These are phyloP conservation scores for Viridothelium virens DNA, from an alignment of 495 filamentous ascomycete genomes.

Conservation along the genomic window DNA sequence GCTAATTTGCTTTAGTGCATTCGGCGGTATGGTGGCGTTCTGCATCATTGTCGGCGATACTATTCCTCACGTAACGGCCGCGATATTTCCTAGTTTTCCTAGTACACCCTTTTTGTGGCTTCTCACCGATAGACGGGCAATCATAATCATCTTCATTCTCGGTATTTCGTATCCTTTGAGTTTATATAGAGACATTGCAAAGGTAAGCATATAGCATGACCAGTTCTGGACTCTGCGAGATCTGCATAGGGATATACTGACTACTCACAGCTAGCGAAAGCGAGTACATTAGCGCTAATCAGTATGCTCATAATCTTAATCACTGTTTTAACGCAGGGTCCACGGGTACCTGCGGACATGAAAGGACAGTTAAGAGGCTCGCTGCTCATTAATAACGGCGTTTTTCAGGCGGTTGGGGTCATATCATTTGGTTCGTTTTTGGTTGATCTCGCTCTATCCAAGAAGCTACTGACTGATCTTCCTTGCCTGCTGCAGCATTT, in stretches of 20 bases:
- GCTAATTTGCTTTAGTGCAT: conserved; percentile 48
- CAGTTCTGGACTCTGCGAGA: neutral
- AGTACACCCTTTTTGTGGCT: conserved; percentile 72
- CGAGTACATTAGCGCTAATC: conserved; percentile 79
- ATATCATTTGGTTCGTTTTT: conserved; percentile 81
- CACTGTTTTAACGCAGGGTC: conserved; percentile 81
- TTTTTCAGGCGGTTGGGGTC: conserved; percentile 93
- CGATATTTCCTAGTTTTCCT: conserved; percentile 68
- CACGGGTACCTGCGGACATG: conserved; percentile 57
- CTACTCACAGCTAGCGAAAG: conserved; percentile 71
- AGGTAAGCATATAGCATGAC: conserved; percentile 48
- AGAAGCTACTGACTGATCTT: neutral
- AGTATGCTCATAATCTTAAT: conserved; percentile 86
- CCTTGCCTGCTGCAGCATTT: conserved; percentile 15
- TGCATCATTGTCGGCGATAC: conserved; percentile 95
- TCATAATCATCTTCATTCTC: conserved; percentile 78
- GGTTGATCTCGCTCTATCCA: conserved; percentile 22
- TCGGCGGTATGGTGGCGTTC: conserved; percentile 97
- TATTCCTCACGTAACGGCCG: conserved; percentile 79
- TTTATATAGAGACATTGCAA: conserved; percentile 92
- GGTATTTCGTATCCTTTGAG: conserved; percentile 87
- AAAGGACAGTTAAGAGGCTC: conserved; percentile 59
- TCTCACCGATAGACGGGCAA: conserved; percentile 67
- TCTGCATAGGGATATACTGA: conserved; percentile 25
- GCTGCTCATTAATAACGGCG: conserved; percentile 68